Percentiles rank a stretch among this genome's conserved stretches.
These are phyloP conservation scores for Mallotus nudiflorus DNA, from an alignment of 345 rosid genomes.

Conservation along the genomic window DNA sequence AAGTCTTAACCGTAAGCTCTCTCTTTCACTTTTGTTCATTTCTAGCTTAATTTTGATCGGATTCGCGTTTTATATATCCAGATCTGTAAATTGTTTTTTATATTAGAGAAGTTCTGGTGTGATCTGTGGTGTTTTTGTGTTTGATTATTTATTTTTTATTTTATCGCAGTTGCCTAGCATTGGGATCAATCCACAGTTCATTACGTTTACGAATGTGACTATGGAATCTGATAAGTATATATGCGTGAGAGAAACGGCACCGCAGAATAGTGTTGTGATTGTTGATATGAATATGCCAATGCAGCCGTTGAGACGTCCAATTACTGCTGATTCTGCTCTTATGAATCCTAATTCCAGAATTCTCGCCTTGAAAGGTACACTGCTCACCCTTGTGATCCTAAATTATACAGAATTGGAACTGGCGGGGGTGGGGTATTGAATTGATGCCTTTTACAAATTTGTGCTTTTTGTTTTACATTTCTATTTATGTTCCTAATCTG, in stretches of 20 bases:
- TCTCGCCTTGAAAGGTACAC: slow-evolving; percentile 32
- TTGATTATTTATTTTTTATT: too few relatives aligned
- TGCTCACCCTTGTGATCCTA: too few relatives aligned
- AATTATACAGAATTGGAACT: too few relatives aligned
- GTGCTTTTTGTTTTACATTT: too few relatives aligned
- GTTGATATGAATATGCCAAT: slow-evolving; percentile 82
- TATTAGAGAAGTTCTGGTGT: background rate
- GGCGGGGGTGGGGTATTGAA: too few relatives aligned
- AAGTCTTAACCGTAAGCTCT: slow-evolving; percentile 63
- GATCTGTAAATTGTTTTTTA: slow-evolving; percentile 11
- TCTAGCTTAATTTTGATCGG: slow-evolving; percentile 14
- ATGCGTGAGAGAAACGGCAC: slow-evolving; percentile 86
- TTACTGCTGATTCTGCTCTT: slow-evolving; percentile 80
- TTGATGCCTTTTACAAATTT: too few relatives aligned
- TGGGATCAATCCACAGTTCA: slow-evolving; percentile 77
- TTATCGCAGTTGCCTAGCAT: slow-evolving; percentile 71
- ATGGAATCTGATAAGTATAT: slow-evolving; percentile 91
- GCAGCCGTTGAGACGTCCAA: slow-evolving; percentile 81
- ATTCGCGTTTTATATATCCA: background rate
- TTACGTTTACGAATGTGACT: slow-evolving; percentile 75
- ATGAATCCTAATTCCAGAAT: slow-evolving; percentile 88
- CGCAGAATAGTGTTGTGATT: slow-evolving; percentile 78
- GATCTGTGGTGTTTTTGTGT: slow-evolving; percentile 20
- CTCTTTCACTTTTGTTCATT: too few relatives aligned
- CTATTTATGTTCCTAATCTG: too few relatives aligned